Evolutionary conservation across 148 eudicot genomes (phyloP), one percentile per base, ranked within the genome.

Genomic region (Diospyros lotus): DNA sequence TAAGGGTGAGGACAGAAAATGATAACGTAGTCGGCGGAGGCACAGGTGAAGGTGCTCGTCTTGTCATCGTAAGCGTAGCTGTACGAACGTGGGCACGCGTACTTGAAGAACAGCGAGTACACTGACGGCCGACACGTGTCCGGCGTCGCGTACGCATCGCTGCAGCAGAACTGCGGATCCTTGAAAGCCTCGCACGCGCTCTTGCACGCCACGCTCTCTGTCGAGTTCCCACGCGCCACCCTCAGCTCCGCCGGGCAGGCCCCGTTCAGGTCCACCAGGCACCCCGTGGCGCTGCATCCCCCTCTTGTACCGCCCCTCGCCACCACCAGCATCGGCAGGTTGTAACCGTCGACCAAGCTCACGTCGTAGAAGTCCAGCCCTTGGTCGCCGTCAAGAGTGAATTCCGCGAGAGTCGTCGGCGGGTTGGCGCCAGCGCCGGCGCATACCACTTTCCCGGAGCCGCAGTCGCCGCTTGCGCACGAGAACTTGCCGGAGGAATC

Each of bases 161-260:
- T 93, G 58, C 99, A 95, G 61, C 99, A 95, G 75, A 60, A 95
- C 86, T 75, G 64, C 0, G 99, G 99, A 64, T 89, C 91, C 74
- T 93, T 96, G 74, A 93, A 95, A 44, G 99, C 99, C 84, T 93
- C 98, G 48, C 99, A 95, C 66, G 98, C 99, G 82, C 99, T 95
- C 90, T 83, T 95, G 69, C 99, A 95, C 55, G 99, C 99, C 14
- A 95, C 48, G 62, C 87, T 53, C 65, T 74, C 62, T 41, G 83
- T 78, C 62, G 87, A 80, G 61, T 80, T 81, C 52, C 85, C 91
- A 81, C 83, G 79, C 77, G 66, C 76, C 84, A 92, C 96, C 43
- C 72, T 85, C 41, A 95, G 80, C 62, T 69, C 88, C 53, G 68
- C 50, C 14, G 99, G 99, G 17, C 99, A 95, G 3, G 79, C 93